These are phyloP conservation scores for Hanseniaspora nectarophila DNA, from an alignment of 805 yeast genomes.

Conservation along the genomic window DNA sequence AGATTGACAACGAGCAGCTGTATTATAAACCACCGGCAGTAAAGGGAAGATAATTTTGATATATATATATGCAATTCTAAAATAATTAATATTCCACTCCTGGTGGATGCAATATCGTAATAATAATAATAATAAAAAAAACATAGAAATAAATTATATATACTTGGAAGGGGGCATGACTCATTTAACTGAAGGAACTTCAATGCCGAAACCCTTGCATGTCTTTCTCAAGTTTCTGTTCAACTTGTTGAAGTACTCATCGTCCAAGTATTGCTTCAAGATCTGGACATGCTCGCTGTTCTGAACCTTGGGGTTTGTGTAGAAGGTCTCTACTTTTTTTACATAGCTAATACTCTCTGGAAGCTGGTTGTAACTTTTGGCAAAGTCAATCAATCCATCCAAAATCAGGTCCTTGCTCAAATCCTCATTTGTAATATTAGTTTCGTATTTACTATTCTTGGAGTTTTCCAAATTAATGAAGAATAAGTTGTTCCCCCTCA, in stretches of 20 bases:
- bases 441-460: not conserved
- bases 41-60: not conserved
- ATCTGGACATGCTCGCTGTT: not conserved
- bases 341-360: constrained; percentile 12
- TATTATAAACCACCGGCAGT: constrained; percentile 43
- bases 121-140: no score
- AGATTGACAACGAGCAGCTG: constrained; percentile 54
- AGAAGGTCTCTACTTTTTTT: not conserved
- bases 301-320: not conserved
- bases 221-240: constrained; percentile 6
- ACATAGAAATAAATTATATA: no score
- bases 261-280: not conserved
- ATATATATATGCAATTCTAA: not conserved
- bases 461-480: constrained; percentile 10
- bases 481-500: not conserved
- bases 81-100: not conserved
- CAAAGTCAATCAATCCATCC: constrained; percentile 7
- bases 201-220: not conserved
- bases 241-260: not conserved
- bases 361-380: constrained; percentile 6
- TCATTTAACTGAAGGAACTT: not conserved
- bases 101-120: no score
- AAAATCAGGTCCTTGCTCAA: not conserved
- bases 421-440: not conserved
- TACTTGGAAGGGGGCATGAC: no score